Evolutionary conservation across 2,329 filamentous ascomycete genomes (phyloP), one percentile per base, ranked within the genome.

Genomic region (Phaeophleospora eucalypticola): DNA sequence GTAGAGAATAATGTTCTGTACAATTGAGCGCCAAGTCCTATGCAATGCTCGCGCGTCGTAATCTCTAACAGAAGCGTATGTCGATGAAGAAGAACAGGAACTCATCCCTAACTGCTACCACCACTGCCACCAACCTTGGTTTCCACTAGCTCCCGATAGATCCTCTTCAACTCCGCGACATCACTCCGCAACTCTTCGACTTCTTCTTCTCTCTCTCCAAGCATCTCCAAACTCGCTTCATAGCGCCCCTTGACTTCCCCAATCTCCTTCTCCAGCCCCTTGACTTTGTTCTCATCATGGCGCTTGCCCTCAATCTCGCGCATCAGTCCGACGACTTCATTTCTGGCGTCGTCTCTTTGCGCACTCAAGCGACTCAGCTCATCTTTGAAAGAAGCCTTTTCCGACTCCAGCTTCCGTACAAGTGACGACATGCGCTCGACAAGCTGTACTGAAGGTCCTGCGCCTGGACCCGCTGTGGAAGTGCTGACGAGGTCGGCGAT

Each of bases 401-500:
- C 93, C 40, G 83, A 88, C 65, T 98, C 93, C 0, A 98, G 75
- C 4, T 91, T 82, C 8, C 93, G 86, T 36, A 98, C 90, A 0
- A 89, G 88, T 2, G 90, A 88, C 62, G 87, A 94, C 88, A 98
- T 95, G 43, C 91, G 82, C 70, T 97, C 93, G 14, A 98, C 90
- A 1, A 98, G 80, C 68, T 97, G 91, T 1, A 98, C 91, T 0
- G 86, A 91, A 0, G 93, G 93, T 0, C 93, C 93, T 0, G 91
- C 90, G 17, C 48, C 55, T 2, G 55, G 53, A 0, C 84, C 91
- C 7, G 89, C 86, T 0, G 91, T 96, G 1, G 89, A 95, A 12
- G 62, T 64, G 46, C 56, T 59, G 36, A 68, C 55, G 40, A 68
- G 57, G 48, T 68, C 65, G 24, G 89, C 86, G 49, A 87, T 79